These are phyloP conservation scores for Iberis pinnata DNA, from an alignment of 345 rosid genomes.

Conservation along the genomic window DNA sequence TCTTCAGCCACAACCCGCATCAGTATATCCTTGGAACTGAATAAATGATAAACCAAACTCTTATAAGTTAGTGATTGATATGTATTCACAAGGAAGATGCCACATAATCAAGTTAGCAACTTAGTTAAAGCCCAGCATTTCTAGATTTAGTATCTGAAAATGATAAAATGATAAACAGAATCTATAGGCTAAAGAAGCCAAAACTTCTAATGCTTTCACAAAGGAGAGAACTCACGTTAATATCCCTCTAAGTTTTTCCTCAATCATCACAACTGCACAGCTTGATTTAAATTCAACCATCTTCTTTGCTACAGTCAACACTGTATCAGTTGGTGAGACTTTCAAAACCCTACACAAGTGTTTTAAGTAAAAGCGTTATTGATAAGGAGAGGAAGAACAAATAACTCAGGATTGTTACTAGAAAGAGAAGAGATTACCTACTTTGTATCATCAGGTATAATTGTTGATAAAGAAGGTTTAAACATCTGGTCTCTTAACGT, in stretches of 20 bases:
- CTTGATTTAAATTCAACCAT: conserved; percentile 73
- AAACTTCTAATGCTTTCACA: conserved; percentile 1
- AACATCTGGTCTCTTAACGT: conserved; percentile 91
- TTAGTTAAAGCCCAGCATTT: conserved; percentile 4
- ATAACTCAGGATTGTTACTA: conserved; percentile 5
- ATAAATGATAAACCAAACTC: conserved; percentile 18
- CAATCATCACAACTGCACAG: conserved; percentile 70
- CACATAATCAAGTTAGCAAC: conserved; percentile 8
- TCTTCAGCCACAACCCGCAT: conserved; percentile 89
- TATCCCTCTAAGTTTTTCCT: conserved; percentile 74
- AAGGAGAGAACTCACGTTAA: conserved; percentile 59
- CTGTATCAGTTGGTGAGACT: conserved; percentile 75
- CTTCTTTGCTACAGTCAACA: conserved; percentile 60
- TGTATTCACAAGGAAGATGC: conserved; percentile 5
- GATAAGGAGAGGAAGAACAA: conserved; percentile 3
- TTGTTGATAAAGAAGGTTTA: conserved; percentile 81
- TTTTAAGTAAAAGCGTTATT: conserved; percentile 12
- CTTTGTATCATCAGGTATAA: conserved; percentile 88
- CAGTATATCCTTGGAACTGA: conserved; percentile 92
- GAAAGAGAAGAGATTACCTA: conserved; percentile 67
- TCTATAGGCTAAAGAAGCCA: conserved; percentile 10
- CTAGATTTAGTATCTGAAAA: conserved; percentile 1
- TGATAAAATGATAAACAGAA: background rate
- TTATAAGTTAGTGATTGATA: conserved; percentile 2
- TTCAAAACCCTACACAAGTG: conserved; percentile 63